Evolutionary conservation across 306 rosid genomes (phyloP).

Genomic region (Arachis hypogaea): DNA sequence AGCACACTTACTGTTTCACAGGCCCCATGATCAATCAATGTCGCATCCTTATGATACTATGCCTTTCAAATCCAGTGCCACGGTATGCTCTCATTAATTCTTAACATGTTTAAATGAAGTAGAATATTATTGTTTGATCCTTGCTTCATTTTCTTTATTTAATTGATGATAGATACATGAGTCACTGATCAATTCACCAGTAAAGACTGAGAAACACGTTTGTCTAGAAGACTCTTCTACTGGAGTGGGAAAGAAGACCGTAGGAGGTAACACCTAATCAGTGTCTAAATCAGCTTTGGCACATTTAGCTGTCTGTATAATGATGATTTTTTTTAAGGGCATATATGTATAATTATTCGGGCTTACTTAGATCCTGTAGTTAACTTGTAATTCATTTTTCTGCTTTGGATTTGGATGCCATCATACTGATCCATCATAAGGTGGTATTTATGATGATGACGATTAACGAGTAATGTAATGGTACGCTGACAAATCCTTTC

Average conservation of each 20-base stretch:
- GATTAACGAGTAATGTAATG: slow-evolving; percentile 18
- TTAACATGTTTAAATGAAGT: slow-evolving; percentile 9
- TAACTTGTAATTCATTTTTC: slow-evolving; percentile 35
- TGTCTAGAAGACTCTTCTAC: slow-evolving; percentile 52
- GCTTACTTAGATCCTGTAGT: slow-evolving; percentile 40
- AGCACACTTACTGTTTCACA: slow-evolving; percentile 86
- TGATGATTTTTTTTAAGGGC: slow-evolving; percentile 16
- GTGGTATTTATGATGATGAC: slow-evolving; percentile 23
- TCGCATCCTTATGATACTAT: slow-evolving; percentile 40
- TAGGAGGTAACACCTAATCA: slow-evolving; percentile 28
- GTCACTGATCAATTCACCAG: slow-evolving; percentile 48
- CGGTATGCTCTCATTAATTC: slow-evolving; percentile 53
- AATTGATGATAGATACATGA: slow-evolving; percentile 49
- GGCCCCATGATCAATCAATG: slow-evolving; percentile 61
- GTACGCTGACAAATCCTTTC: slow-evolving; percentile 3
- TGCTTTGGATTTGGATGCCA: slow-evolving; percentile 25
- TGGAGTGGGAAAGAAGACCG: slow-evolving; percentile 32
- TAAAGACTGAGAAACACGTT: slow-evolving; percentile 52
- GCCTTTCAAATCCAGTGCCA: slow-evolving; percentile 46
- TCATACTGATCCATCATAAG: slow-evolving; percentile 36
- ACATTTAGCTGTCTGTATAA: slow-evolving; percentile 35
- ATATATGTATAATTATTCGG: slow-evolving; percentile 40
- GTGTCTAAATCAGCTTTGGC: slow-evolving; percentile 22
- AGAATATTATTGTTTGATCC: not conserved
- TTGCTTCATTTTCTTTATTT: slow-evolving; percentile 41